phyloP scores from a whole-genome alignment of 2,329 filamentous ascomycete species.

The Colletotrichum gigasporum region DNA sequence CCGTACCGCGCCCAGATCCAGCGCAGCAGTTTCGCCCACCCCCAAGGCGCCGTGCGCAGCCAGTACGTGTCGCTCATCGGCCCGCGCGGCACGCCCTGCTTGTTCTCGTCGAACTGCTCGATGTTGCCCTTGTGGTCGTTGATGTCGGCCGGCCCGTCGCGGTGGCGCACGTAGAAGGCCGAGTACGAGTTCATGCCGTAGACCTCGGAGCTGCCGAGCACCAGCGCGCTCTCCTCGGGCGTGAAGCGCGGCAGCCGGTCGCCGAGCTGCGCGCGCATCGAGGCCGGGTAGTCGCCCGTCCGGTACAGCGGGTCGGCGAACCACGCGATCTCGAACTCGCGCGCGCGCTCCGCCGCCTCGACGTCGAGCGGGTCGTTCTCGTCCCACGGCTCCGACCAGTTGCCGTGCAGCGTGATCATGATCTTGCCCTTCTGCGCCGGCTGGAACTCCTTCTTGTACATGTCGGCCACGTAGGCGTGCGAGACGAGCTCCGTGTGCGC shows the following conservation, averaged over 20 bases:
- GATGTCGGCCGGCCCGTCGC: conserved; percentile 44
- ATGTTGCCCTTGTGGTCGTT: conserved; percentile 52
- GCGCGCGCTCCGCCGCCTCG: conserved; percentile 48
- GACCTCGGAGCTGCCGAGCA: conserved; percentile 48
- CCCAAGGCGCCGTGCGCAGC: conserved; percentile 49
- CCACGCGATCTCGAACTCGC: conserved; percentile 54
- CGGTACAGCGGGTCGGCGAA: conserved; percentile 50
- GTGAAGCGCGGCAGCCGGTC: conserved; percentile 49
- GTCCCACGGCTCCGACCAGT: conserved; percentile 53
- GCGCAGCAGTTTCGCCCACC: conserved; percentile 47
- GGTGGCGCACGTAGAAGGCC: conserved; percentile 48
- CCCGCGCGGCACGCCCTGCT: conserved; percentile 43
- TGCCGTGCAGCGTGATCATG: conserved; percentile 52
- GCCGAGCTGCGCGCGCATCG: conserved; percentile 50
- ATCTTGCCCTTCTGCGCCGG: conserved; percentile 46
- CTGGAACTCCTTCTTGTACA: conserved; percentile 51
- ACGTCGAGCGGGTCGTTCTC: conserved; percentile 43
- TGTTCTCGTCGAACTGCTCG: conserved; percentile 46
- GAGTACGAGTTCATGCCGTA: conserved; percentile 57
- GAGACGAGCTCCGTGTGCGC: conserved; percentile 50
- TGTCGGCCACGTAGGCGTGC: conserved; percentile 46
- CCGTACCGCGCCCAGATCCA: conserved; percentile 52
- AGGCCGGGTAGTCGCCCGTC: conserved; percentile 49
- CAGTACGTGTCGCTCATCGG: conserved; percentile 49
- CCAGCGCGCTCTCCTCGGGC: conserved; percentile 47